Conservation (phyloP, 2,329 filamentous ascomycete species). For the Furcasterigmium furcatum region DNA sequence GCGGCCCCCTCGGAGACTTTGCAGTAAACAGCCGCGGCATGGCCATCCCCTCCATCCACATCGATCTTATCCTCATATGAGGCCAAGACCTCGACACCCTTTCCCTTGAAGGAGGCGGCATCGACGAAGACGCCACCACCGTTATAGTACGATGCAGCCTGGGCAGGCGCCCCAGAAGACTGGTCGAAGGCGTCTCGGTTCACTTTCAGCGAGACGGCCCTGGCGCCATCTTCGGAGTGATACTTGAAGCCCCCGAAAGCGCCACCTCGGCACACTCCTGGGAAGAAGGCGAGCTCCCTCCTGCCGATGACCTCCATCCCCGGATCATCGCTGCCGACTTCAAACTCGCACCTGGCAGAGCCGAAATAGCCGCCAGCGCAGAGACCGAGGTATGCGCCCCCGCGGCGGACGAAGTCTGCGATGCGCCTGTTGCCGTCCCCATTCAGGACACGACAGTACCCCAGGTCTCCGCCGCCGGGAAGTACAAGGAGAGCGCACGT, state of each 20-base stretch:
- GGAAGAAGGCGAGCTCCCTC: slow-evolving; percentile 85
- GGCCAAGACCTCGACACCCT: slow-evolving; percentile 77
- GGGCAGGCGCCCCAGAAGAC: slow-evolving; percentile 44
- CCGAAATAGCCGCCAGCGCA: slow-evolving; percentile 96
- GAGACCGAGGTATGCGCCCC: slow-evolving; percentile 84
- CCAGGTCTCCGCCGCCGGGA: slow-evolving; percentile 90
- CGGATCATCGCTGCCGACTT: slow-evolving; percentile 66
- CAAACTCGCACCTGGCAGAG: slow-evolving; percentile 79
- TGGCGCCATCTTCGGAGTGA: slow-evolving; percentile 79
- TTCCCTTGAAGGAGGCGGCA: slow-evolving; percentile 55
- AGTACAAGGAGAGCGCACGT: slow-evolving; percentile 88
- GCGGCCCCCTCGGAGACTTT: slow-evolving; percentile 77
- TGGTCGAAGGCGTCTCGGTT: slow-evolving; percentile 55
- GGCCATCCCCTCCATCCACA: slow-evolving; percentile 70
- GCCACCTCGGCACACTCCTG: slow-evolving; percentile 78
- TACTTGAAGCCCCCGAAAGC: slow-evolving; percentile 92
- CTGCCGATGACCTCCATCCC: slow-evolving; percentile 81
- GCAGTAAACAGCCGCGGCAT: slow-evolving; percentile 80
- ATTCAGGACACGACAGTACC: slow-evolving; percentile 85
- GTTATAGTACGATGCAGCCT: slow-evolving; percentile 83
- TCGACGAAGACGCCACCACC: slow-evolving; percentile 92
- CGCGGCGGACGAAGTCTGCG: slow-evolving; percentile 77
- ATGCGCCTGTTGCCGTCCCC: slow-evolving; percentile 85
- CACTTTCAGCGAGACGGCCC: slow-evolving; percentile 66
- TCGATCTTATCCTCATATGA: slow-evolving; percentile 72